Evolutionary conservation across 257 asterid genomes (phyloP), one percentile per base, ranked within the genome.

Genomic region (Solanum chmielewskii): DNA sequence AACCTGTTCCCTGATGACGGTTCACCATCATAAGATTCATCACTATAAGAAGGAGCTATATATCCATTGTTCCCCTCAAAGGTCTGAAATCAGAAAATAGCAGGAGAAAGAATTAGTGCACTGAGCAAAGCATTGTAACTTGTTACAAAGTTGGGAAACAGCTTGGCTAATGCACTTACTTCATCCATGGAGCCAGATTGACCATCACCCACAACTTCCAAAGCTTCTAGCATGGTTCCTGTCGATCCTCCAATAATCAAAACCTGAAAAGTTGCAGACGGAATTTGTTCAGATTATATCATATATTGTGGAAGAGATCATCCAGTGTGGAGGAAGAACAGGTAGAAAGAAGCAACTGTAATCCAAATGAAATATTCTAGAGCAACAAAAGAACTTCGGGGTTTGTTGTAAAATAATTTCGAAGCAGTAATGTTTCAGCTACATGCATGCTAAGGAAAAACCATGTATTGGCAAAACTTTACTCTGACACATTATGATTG

Each of bases 181-280:
- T 97, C 98, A 52, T 92, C 94, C 90, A 96, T 87, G 27, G 98
- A 89, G 86, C 86, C 87, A 52, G 94, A 96, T 88, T 91, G 93
- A 82, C 90, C 93, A 84, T 95, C 99, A 78, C 99, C 99, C 33
- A 96, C 97, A 88, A 97, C 99, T 89, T 97, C 88, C 88, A 97
- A 92, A 85, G 96, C 93, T 93, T 95, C 99, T 90, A 97, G 93
- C 99, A 97, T 97, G 90, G 99, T 97, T 86, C 99, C 99, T 71
- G 99, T 97, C 87, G 99, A 96, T 88, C 99, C 99, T 87, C 99
- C 99, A 83, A 97, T 97, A 91, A 96, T 91, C 94, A 97, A 92
- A 84, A 97, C 99, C 99, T 97, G 91, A 44, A 91, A 88, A 81
- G 86, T 47, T 80, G 44, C 44, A 80, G 29, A 76, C 4, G 8